Conservation (phyloP, 139 green algal genomes). For the Micractinium sp. region DNA sequence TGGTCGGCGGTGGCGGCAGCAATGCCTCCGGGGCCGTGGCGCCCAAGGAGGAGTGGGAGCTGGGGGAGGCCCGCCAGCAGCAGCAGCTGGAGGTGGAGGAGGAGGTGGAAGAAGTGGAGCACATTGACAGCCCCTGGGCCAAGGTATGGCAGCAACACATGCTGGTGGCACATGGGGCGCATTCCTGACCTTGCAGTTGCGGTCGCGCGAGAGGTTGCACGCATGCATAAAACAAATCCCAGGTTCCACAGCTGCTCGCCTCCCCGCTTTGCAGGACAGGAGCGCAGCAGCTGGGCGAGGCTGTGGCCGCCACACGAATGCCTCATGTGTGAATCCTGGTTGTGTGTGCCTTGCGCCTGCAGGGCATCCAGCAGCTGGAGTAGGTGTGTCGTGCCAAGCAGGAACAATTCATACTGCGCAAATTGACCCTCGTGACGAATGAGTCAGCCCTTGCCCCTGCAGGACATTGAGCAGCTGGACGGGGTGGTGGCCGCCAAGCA, state of each 20-base stretch:
- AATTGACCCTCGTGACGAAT: too few species aligned
- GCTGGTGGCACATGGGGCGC: neutral
- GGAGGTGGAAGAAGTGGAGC: conserved; percentile 7
- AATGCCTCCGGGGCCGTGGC: too few species aligned
- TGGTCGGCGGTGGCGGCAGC: neutral
- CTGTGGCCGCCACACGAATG: too few species aligned
- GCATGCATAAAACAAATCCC: neutral
- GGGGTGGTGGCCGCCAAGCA: conserved; percentile 44
- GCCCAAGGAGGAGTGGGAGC: neutral
- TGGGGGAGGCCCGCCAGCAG: neutral
- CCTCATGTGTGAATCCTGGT: too few species aligned
- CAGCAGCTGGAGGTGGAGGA: neutral
- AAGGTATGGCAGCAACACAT: neutral
- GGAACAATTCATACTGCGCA: neutral
- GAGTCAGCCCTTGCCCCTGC: neutral
- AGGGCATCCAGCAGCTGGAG: too few species aligned
- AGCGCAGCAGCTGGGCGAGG: too few species aligned
- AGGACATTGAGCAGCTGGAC: conserved; percentile 45
- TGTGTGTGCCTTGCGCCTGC: neutral
- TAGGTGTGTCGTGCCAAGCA: too few species aligned
- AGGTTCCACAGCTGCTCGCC: neutral
- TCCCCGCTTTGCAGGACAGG: neutral
- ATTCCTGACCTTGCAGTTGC: too few species aligned
- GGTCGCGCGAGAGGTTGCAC: neutral
- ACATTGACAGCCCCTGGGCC: conserved; percentile 36